Evolutionary conservation across 2,329 filamentous ascomycete genomes (phyloP).

Genomic region (Colletotrichum australisinense): DNA sequence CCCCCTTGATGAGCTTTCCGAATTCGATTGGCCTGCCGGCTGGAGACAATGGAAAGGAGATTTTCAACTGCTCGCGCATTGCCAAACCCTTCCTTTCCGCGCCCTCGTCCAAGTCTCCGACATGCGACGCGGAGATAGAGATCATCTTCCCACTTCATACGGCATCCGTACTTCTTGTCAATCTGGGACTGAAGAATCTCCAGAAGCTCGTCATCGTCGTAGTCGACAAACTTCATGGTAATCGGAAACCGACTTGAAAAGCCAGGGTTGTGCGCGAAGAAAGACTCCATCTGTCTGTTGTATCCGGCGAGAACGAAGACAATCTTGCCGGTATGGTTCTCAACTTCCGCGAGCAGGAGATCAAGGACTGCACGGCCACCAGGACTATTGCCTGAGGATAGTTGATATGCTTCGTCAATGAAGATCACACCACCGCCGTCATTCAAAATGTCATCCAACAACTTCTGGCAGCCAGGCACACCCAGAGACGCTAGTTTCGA

Average conservation of each 20-base stretch:
- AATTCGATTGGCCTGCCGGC: slow-evolving; percentile 70
- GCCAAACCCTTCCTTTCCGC: slow-evolving; percentile 76
- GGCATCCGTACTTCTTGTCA: slow-evolving; percentile 60
- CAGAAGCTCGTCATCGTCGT: slow-evolving; percentile 72
- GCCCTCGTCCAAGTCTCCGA: slow-evolving; percentile 69
- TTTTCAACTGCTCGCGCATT: slow-evolving; percentile 80
- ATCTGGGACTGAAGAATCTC: slow-evolving; percentile 69
- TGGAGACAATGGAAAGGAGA: slow-evolving; percentile 60
- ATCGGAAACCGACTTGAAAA: slow-evolving; percentile 76
- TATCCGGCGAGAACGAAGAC: slow-evolving; percentile 82
- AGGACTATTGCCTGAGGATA: slow-evolving; percentile 67
- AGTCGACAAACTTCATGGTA: slow-evolving; percentile 76
- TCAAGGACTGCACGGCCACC: slow-evolving; percentile 75
- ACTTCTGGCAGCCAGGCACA: slow-evolving; percentile 65
- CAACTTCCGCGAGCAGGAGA: slow-evolving; percentile 77
- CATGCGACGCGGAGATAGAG: slow-evolving; percentile 73
- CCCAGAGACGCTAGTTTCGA: slow-evolving; percentile 73
- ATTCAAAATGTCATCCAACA: slow-evolving; percentile 61
- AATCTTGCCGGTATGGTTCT: slow-evolving; percentile 76
- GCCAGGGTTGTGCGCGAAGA: slow-evolving; percentile 80
- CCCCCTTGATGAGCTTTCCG: slow-evolving; percentile 53
- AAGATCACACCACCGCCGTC: slow-evolving; percentile 77
- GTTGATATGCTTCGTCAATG: slow-evolving; percentile 84
- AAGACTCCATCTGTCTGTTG: slow-evolving; percentile 78
- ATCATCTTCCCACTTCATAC: slow-evolving; percentile 71